A percentile compares a stretch with the other conserved stretches of the same genome.
These are phyloP conservation scores for Dittrichia graveolens DNA, from an alignment of 129 eudicot genomes.

Conservation along the genomic window DNA sequence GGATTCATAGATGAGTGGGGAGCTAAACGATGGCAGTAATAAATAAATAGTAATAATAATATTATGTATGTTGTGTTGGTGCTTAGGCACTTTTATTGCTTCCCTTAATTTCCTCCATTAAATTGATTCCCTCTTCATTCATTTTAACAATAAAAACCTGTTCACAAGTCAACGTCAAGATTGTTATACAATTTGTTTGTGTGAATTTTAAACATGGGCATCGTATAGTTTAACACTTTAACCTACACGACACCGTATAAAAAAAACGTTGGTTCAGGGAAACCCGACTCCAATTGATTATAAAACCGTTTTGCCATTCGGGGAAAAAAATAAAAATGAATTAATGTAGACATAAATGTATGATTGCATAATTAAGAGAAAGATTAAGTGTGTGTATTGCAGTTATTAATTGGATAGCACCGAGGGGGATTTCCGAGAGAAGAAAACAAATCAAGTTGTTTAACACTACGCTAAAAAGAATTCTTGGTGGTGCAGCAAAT, in stretches of 20 bases:
- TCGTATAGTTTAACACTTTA: not conserved
- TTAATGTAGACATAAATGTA: no score
- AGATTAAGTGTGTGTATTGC: no score
- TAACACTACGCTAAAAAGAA: no score
- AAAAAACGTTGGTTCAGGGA: not conserved
- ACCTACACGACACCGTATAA: no score
- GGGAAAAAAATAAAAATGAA: no score
- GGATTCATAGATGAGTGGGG: no score
- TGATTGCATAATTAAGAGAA: no score
- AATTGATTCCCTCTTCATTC: slow-evolving; percentile 33
- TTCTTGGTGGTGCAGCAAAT: no score
- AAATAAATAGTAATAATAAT: slow-evolving; percentile 6
- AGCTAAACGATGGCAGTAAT: slow-evolving; percentile 5
- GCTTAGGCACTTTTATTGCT: slow-evolving; percentile 34
- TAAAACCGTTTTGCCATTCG: no score
- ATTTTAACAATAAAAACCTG: slow-evolving; percentile 27
- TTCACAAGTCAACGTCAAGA: slow-evolving; percentile 1
- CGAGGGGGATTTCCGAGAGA: no score
- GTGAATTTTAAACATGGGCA: not conserved
- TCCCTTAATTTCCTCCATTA: slow-evolving; percentile 45
- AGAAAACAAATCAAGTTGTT: no score
- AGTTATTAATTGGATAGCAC: no score
- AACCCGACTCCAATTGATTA: not conserved
- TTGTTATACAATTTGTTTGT: not conserved
- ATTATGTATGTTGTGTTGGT: slow-evolving; percentile 32